Conservation (phyloP, 2,329 filamentous ascomycete species). For the Sporothrix mexicana region DNA sequence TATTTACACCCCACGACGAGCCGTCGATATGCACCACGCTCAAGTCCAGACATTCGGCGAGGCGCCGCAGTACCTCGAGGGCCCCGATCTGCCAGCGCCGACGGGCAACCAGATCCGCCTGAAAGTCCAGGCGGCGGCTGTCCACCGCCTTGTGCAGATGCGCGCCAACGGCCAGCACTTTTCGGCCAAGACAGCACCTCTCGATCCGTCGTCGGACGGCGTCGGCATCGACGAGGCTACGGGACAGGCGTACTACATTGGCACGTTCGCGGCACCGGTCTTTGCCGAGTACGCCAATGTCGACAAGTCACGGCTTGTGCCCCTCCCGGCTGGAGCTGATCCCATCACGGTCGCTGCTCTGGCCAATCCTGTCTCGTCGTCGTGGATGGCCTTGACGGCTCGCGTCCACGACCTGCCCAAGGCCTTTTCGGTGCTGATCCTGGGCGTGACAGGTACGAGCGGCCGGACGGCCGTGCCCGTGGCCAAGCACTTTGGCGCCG, state of each 20-base stretch:
- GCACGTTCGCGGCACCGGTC: conserved; percentile 45
- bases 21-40: conserved; percentile 27
- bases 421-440: conserved; percentile 67
- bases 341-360: conserved; percentile 57
- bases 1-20: neutral
- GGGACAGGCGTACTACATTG: conserved; percentile 58
- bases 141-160: conserved; percentile 60
- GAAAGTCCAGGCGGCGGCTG: conserved; percentile 57
- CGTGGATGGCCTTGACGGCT: conserved; percentile 62
- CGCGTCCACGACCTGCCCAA: conserved; percentile 49
- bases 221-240: conserved; percentile 54
- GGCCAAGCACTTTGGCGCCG: conserved; percentile 56
- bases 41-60: conserved; percentile 34
- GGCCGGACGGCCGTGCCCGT: conserved; percentile 58
- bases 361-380: conserved; percentile 61
- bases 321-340: conserved; percentile 54
- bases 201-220: conserved; percentile 60
- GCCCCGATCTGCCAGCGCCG: conserved; percentile 34
- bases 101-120: conserved; percentile 49
- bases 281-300: conserved; percentile 58
- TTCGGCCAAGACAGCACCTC: conserved; percentile 55
- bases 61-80: conserved; percentile 32
- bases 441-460: conserved; percentile 90
- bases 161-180: conserved; percentile 63
- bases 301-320: conserved; percentile 46